Evolutionary conservation across 2,329 filamentous ascomycete species (phyloP).

Genomic region (Penicillium nordicum): DNA sequence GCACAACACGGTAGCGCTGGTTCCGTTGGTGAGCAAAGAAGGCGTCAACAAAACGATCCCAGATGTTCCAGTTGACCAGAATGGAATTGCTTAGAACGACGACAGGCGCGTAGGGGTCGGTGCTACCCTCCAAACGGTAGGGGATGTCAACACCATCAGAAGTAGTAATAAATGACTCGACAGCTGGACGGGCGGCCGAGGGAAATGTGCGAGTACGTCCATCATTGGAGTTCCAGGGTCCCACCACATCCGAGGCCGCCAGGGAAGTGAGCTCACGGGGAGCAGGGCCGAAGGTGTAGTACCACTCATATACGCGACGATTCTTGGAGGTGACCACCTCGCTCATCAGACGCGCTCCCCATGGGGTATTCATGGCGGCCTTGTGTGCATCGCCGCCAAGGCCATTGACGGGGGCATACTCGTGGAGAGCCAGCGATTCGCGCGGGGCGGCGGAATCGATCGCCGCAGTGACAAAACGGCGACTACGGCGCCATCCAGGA

Average conservation of each 20-base stretch:
- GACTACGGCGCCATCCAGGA: conserved; percentile 73
- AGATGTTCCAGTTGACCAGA: conserved; percentile 73
- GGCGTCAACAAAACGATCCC: conserved; percentile 68
- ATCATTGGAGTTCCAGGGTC: conserved; percentile 56
- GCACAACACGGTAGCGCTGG: conserved; percentile 65
- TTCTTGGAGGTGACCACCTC: conserved; percentile 57
- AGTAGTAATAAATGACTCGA: conserved; percentile 67
- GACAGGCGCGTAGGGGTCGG: conserved; percentile 63
- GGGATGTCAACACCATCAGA: conserved; percentile 65
- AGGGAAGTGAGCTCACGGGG: conserved; percentile 65
- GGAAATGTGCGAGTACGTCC: conserved; percentile 53
- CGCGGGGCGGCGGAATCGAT: conserved; percentile 56
- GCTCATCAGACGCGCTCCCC: conserved; percentile 57
- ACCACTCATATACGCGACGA: conserved; percentile 64
- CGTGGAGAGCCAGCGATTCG: conserved; percentile 66
- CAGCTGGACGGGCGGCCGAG: conserved; percentile 46
- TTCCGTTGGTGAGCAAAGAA: conserved; percentile 55
- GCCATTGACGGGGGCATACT: conserved; percentile 66
- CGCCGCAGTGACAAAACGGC: conserved; percentile 65
- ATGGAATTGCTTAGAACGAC: conserved; percentile 78
- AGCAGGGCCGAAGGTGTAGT: conserved; percentile 75
- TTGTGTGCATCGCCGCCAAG: conserved; percentile 63
- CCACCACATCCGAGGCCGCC: conserved; percentile 44
- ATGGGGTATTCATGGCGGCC: conserved; percentile 60
- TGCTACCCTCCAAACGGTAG: conserved; percentile 72